Conservation (phyloP, 441 rosid genomes). For the Metrosideros polymorpha region DNA sequence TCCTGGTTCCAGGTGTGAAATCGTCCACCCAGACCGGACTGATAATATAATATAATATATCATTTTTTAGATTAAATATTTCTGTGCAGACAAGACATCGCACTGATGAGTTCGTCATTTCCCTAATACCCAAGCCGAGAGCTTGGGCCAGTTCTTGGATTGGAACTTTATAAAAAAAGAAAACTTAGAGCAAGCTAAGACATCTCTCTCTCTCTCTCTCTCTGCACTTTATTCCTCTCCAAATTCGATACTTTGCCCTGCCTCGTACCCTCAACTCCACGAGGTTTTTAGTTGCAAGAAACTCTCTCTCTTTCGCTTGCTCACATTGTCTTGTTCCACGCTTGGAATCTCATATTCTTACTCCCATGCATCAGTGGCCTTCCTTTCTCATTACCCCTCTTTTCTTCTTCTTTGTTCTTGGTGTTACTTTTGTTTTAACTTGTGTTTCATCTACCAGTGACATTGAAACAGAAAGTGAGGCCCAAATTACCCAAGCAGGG, state of each 20-base stretch:
- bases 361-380: constrained; percentile 29
- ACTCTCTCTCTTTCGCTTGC: constrained; percentile 11
- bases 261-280: constrained; percentile 31
- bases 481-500: constrained; percentile 8
- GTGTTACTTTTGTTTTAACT: neutral
- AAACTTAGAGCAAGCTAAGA: neutral
- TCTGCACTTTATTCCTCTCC: constrained; percentile 46
- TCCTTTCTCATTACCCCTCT: constrained; percentile 11
- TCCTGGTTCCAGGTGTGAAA: too few relatives aligned
- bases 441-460: constrained; percentile 1
- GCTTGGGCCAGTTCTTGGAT: constrained; percentile 20
- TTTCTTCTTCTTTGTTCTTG: constrained; percentile 2
- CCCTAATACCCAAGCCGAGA: too few relatives aligned
- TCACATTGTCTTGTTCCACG: constrained; percentile 44
- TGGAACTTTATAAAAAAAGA: constrained; percentile 9
- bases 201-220: neutral
- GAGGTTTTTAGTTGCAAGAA: constrained; percentile 30
- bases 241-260: constrained; percentile 39
- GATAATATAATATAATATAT: too few relatives aligned
- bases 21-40: too few relatives aligned
- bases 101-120: too few relatives aligned
- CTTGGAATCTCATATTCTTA: constrained; percentile 32
- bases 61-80: too few relatives aligned
- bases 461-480: neutral
- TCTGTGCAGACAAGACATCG: too few relatives aligned